Percentiles rank a stretch among this genome's conserved stretches.
phyloP scores from a whole-genome alignment of 1,139 yeast genomes.

The Chernovozyma aurita region DNA sequence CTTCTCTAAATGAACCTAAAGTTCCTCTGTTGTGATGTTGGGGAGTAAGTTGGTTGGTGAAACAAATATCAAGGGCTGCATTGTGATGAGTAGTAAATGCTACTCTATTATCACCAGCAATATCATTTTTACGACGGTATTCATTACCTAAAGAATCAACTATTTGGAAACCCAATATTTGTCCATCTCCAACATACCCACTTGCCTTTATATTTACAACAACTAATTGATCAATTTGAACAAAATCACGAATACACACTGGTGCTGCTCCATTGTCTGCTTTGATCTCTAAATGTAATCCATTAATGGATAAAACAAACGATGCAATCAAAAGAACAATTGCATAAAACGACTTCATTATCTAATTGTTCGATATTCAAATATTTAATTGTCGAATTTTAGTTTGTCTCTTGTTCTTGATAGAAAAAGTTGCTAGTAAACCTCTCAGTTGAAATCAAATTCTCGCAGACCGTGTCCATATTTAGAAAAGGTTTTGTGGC shows the following conservation, averaged over 20 bases:
- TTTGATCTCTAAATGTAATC: conserved; percentile 39
- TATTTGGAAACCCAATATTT: conserved; percentile 57
- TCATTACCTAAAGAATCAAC: conserved; percentile 69
- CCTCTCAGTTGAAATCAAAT: too few species aligned
- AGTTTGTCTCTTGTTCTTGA: too few species aligned
- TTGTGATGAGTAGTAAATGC: conserved; percentile 83
- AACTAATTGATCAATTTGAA: conserved; percentile 75
- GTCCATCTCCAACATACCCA: conserved; percentile 84
- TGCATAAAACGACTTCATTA: conserved; percentile 1
- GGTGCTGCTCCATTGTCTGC: conserved; percentile 32
- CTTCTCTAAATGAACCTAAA: conserved; percentile 46
- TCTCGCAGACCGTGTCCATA: conserved; percentile 9
- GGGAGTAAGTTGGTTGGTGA: conserved; percentile 50
- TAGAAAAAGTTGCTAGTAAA: too few species aligned
- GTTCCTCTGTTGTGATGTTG: conserved; percentile 29
- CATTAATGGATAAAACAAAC: conserved; percentile 20
- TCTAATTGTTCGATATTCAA: neutral
- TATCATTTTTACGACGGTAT: conserved; percentile 59
- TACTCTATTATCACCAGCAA: conserved; percentile 61
- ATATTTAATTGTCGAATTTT: neutral
- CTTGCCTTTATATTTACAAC: conserved; percentile 73
- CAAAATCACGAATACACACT: conserved; percentile 86
- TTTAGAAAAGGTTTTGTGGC: conserved; percentile 1
- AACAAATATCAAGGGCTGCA: conserved; percentile 88
- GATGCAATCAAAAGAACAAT: conserved; percentile 3